Conservation (phyloP, 495 filamentous ascomycete genomes). For the Evernia prunastri region DNA sequence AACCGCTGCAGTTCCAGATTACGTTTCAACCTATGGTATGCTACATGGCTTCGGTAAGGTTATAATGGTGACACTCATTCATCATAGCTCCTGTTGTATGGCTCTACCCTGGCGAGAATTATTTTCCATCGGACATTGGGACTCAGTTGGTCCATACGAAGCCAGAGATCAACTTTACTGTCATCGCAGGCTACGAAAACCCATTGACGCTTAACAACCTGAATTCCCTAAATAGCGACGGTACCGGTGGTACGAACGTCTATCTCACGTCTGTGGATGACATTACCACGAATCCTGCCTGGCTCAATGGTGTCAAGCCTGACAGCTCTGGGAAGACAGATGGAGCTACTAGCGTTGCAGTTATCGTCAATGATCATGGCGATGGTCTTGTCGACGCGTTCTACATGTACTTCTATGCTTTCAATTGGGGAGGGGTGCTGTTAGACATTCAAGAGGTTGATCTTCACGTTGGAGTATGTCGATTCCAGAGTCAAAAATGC, state of each 20-base stretch:
- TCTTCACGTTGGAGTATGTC: constrained; percentile 50
- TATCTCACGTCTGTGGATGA: constrained; percentile 56
- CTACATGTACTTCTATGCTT: constrained; percentile 66
- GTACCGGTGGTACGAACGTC: constrained; percentile 38
- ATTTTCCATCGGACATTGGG: constrained; percentile 53
- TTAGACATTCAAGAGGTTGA: constrained; percentile 46
- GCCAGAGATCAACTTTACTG: constrained; percentile 48
- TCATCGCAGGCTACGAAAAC: constrained; percentile 35
- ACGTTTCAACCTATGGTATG: constrained; percentile 26
- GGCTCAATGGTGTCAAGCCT: constrained; percentile 47
- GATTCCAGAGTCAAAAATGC: background rate
- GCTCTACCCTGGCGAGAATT: constrained; percentile 53
- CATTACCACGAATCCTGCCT: constrained; percentile 44
- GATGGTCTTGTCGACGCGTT: constrained; percentile 54
- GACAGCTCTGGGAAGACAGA: constrained; percentile 43
- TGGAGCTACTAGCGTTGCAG: constrained; percentile 40
- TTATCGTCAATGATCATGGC: constrained; percentile 54
- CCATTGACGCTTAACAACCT: constrained; percentile 53
- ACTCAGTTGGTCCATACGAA: constrained; percentile 49
- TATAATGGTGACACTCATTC: constrained; percentile 1
- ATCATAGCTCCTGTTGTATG: constrained; percentile 42
- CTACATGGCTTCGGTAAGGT: background rate
- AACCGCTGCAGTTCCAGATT: constrained; percentile 20
- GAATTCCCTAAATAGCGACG: constrained; percentile 44
- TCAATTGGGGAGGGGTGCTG: constrained; percentile 47